Percentiles rank a stretch among this genome's conserved stretches.
These are phyloP conservation scores for Mycena sanguinolenta DNA, from an alignment of 768 basidiomycete genomes.

Conservation along the genomic window DNA sequence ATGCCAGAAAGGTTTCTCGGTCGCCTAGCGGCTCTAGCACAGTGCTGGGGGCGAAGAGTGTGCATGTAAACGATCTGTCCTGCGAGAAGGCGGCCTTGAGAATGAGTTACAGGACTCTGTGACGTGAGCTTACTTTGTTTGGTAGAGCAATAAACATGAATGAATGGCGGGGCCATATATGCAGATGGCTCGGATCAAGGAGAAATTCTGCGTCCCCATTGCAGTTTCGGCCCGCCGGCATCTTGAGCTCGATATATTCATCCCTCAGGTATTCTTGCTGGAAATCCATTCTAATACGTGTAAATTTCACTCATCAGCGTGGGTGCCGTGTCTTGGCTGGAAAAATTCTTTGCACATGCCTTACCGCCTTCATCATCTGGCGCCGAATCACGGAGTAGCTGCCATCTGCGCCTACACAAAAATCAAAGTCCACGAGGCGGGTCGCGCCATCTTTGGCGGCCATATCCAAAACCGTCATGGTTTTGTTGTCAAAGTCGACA, in stretches of 20 bases:
- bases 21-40: constrained; percentile 78
- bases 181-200: constrained; percentile 95
- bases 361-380: constrained; percentile 95
- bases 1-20: constrained; percentile 68
- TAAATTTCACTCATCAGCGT: constrained; percentile 34
- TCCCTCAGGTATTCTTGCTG: constrained; percentile 95
- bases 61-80: constrained; percentile 98
- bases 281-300: constrained; percentile 85
- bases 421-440: constrained; percentile 70
- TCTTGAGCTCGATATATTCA: constrained; percentile 96
- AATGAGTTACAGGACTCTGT: constrained; percentile 39
- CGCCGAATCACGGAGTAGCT: constrained; percentile 92
- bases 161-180: constrained; percentile 99
- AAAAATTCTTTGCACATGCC: constrained; percentile 65
- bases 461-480: constrained; percentile 65
- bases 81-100: constrained; percentile 56
- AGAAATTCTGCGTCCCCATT: constrained; percentile 78
- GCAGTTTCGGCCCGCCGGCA: constrained; percentile 81
- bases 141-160: constrained; percentile 99
- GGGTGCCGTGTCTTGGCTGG: constrained; percentile 33
- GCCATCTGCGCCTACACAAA: constrained; percentile 94
- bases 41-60: constrained; percentile 88
- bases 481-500: constrained; percentile 80
- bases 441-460: constrained; percentile 58
- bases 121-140: constrained; percentile 80